phyloP scores from a whole-genome alignment of 192 early-diverging fungal genomes.

The Haplosporangium gracile region DNA sequence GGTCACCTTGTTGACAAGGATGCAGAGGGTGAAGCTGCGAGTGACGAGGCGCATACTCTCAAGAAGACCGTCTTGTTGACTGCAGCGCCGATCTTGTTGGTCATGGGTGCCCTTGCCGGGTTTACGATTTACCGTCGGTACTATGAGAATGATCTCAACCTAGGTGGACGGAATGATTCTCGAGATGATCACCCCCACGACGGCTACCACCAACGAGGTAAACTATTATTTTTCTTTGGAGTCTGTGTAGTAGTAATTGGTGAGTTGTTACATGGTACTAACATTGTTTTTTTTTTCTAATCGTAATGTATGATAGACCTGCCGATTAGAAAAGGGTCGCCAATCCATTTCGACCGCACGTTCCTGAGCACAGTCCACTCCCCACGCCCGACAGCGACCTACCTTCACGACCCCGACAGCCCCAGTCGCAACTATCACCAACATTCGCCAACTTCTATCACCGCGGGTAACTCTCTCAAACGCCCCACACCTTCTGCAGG shows the following conservation, averaged over 20 bases:
- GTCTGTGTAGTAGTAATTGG: not conserved
- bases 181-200: conserved; percentile 22
- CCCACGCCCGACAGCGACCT: conserved; percentile 34
- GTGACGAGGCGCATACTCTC: not conserved
- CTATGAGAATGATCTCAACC: conserved; percentile 36
- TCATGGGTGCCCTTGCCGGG: conserved; percentile 46
- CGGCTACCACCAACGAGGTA: conserved; percentile 38
- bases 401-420: conserved; percentile 37
- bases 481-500: conserved; percentile 44
- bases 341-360: conserved; percentile 48
- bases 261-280: not conserved
- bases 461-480: conserved; percentile 27
- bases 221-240: not conserved
- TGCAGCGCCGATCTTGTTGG: conserved; percentile 29
- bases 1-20: conserved; percentile 22
- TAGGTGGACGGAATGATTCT: conserved; percentile 30
- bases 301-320: conserved; percentile 4
- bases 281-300: not conserved
- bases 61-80: conserved; percentile 29
- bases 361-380: conserved; percentile 46
- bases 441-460: conserved; percentile 28
- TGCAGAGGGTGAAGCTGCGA: not conserved
- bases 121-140: conserved; percentile 43
- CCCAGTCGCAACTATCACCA: conserved; percentile 21
- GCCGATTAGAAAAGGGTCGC: conserved; percentile 31